phyloP scores from a whole-genome alignment of 768 basidiomycete species.

The Rhizopogon vulgaris region DNA sequence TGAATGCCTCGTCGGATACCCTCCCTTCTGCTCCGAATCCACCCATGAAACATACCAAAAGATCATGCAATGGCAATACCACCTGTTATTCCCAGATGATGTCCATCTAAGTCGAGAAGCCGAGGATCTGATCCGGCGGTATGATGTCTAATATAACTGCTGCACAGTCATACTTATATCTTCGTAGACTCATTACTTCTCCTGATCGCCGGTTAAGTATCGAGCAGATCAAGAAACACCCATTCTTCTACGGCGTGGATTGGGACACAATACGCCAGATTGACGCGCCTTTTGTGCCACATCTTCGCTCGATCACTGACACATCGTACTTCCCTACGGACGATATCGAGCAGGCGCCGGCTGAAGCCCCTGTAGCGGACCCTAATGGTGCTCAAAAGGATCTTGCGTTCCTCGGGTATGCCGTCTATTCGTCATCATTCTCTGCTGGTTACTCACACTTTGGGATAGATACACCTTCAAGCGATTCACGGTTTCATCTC shows the following conservation, averaged over 20 bases:
- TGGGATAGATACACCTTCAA: constrained; percentile 69
- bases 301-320: constrained; percentile 87
- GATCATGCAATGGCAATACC: constrained; percentile 90
- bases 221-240: constrained; percentile 86
- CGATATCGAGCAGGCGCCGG: constrained; percentile 74
- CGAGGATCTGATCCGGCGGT: constrained; percentile 85
- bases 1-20: constrained; percentile 95
- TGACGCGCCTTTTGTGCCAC: constrained; percentile 95
- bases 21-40: constrained; percentile 92
- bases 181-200: constrained; percentile 70
- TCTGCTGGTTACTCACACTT: constrained; percentile 1
- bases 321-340: constrained; percentile 99
- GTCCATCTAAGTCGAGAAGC: constrained; percentile 88
- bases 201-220: constrained; percentile 71
- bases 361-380: constrained; percentile 35
- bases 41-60: constrained; percentile 98
- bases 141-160: constrained; percentile 14
- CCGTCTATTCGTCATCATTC: constrained; percentile 2
- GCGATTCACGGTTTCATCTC: constrained; percentile 61
- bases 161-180: neutral
- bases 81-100: constrained; percentile 88
- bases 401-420: constrained; percentile 62
- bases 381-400: constrained; percentile 43
- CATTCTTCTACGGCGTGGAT: constrained; percentile 95
- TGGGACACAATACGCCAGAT: constrained; percentile 86